A percentile compares a stretch with the other conserved stretches of the same genome.
Evolutionary conservation across 305 asterid genomes (phyloP).

Genomic region (Withania somnifera): DNA sequence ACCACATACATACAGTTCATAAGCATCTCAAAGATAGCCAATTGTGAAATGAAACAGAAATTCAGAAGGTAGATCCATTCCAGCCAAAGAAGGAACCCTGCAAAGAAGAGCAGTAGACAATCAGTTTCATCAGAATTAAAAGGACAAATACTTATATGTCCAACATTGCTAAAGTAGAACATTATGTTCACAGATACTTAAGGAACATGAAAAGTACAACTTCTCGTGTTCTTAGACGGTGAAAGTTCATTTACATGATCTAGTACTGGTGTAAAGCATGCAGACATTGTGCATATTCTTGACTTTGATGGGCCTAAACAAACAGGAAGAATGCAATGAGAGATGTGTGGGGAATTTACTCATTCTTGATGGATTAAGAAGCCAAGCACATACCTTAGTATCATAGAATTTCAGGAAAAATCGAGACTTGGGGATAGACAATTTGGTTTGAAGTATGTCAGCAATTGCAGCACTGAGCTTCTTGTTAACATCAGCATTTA

Average conservation of each 20-base stretch:
- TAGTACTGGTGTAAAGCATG: slow-evolving; percentile 99
- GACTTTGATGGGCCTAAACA: slow-evolving; percentile 88
- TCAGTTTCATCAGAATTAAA: background rate
- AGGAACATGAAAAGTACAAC: background rate
- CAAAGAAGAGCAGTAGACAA: background rate
- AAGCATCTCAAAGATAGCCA: background rate
- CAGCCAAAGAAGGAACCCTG: slow-evolving; percentile 39
- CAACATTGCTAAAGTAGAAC: background rate
- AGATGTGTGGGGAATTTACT: slow-evolving; percentile 11
- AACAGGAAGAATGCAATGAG: slow-evolving; percentile 62
- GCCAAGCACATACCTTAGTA: slow-evolving; percentile 49
- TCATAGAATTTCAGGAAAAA: slow-evolving; percentile 89
- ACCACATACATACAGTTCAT: slow-evolving; percentile 2
- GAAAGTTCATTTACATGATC: slow-evolving; percentile 54
- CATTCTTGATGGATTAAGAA: slow-evolving; percentile 3
- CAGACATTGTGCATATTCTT: slow-evolving; percentile 89
- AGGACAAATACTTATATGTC: background rate
- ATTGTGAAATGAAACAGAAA: background rate
- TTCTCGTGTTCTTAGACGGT: slow-evolving; percentile 25
- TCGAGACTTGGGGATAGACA: slow-evolving; percentile 61
- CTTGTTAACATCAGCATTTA: slow-evolving; percentile 67
- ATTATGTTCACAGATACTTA: background rate
- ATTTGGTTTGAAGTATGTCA: slow-evolving; percentile 56
- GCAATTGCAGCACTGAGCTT: slow-evolving; percentile 81
- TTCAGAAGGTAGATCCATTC: slow-evolving; percentile 36